A percentile compares a stretch with the other conserved stretches of the same genome.
phyloP scores from a whole-genome alignment of 2,329 filamentous ascomycete species.

The Exophiala sp. region DNA sequence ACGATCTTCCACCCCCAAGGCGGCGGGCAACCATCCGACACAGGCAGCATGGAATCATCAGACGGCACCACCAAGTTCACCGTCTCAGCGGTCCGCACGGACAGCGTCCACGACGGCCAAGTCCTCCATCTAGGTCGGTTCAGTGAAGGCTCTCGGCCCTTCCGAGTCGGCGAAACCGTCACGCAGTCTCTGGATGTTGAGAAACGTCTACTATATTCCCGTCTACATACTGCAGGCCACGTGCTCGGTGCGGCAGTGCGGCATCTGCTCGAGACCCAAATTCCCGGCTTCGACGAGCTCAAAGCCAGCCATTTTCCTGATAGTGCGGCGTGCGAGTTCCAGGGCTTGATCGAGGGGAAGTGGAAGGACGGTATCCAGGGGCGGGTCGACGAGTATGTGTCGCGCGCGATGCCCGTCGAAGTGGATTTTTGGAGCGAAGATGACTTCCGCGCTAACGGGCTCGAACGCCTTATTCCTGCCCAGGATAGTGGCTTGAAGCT shows the following conservation, averaged over 20 bases:
- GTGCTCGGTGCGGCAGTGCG: slow-evolving; percentile 64
- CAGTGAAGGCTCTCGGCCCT: slow-evolving; percentile 28
- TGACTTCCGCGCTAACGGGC: slow-evolving; percentile 51
- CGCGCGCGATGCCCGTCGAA: slow-evolving; percentile 51
- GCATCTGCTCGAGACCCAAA: slow-evolving; percentile 48
- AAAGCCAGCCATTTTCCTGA: slow-evolving; percentile 69
- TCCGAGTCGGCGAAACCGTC: slow-evolving; percentile 43
- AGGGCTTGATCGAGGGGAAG: slow-evolving; percentile 59
- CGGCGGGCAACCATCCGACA: slow-evolving; percentile 66
- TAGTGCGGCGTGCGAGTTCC: slow-evolving; percentile 61
- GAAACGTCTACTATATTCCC: slow-evolving; percentile 58
- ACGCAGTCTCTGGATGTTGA: slow-evolving; percentile 55
- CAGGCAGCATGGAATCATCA: slow-evolving; percentile 49
- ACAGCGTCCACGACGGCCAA: slow-evolving; percentile 45
- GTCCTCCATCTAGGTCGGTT: slow-evolving; percentile 64
- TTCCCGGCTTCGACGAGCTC: slow-evolving; percentile 55
- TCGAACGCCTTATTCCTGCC: slow-evolving; percentile 51
- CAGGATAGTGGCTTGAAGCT: slow-evolving; percentile 37
- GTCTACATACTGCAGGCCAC: slow-evolving; percentile 68
- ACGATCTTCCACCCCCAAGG: slow-evolving; percentile 75
- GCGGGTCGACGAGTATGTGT: slow-evolving; percentile 55
- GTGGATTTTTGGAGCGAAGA: slow-evolving; percentile 64
- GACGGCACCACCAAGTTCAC: slow-evolving; percentile 41
- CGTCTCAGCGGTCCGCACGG: slow-evolving; percentile 54
- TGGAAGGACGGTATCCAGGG: slow-evolving; percentile 58